Evolutionary conservation across 1,139 yeast genomes (phyloP).

Genomic region (Suhomyces choctaworum): DNA sequence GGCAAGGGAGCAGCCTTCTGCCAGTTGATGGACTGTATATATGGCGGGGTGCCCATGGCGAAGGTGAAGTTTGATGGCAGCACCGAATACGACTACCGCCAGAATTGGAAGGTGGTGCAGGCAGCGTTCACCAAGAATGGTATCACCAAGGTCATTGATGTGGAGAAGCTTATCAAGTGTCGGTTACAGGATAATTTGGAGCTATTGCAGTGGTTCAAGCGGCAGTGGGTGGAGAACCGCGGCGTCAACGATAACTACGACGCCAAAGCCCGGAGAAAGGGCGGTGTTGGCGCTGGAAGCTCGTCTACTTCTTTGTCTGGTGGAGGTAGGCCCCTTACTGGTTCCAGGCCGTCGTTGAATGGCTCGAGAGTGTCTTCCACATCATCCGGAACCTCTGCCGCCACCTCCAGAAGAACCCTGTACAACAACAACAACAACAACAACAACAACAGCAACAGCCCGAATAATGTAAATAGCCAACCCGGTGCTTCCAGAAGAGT

Average conservation of each 20-base stretch:
- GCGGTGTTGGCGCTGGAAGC: constrained; percentile 3
- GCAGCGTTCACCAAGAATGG: constrained; percentile 68
- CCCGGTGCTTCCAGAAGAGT: constrained; percentile 6
- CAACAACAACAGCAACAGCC: constrained; percentile 5
- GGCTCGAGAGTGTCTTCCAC: constrained; percentile 10
- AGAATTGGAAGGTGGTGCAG: constrained; percentile 85
- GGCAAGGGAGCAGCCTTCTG: constrained; percentile 96
- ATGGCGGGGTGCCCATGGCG: constrained; percentile 75
- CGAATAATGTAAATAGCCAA: constrained; percentile 4
- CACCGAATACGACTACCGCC: constrained; percentile 74
- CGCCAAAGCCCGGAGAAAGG: constrained; percentile 42
- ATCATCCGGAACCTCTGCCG: constrained; percentile 9
- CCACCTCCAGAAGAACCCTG: constrained; percentile 8
- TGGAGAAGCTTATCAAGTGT: constrained; percentile 81
- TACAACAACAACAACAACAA: constrained; percentile 3
- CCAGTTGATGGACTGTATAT: constrained; percentile 84
- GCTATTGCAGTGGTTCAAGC: constrained; percentile 88
- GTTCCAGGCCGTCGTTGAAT: not conserved
- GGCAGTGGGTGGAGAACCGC: constrained; percentile 75
- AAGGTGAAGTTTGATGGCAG: constrained; percentile 67
- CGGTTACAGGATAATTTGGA: constrained; percentile 92
- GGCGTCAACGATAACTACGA: constrained; percentile 65
- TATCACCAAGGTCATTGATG: constrained; percentile 75
- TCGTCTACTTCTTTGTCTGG: not conserved
- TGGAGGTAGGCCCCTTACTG: not conserved